These are phyloP conservation scores for Chloris gayana DNA, from an alignment of 176 grass and related monocot species.

Conservation along the genomic window DNA sequence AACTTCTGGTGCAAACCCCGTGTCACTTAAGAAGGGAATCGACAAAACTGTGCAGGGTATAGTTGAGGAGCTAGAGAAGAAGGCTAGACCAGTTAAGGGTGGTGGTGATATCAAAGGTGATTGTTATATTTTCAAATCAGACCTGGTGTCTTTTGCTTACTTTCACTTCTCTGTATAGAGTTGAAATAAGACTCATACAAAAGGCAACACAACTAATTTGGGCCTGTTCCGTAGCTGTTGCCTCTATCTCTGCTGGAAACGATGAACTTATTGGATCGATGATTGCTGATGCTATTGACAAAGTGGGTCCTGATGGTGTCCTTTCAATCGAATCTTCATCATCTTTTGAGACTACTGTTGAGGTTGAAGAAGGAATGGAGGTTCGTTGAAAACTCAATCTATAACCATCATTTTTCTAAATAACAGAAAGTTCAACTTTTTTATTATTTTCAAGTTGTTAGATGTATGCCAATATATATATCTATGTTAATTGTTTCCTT, in stretches of 20 bases:
- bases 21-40: conserved; percentile 91
- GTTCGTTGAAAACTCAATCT: conserved; percentile 42
- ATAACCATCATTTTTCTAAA: background rate
- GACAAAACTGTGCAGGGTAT: conserved; percentile 86
- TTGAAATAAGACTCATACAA: conserved; percentile 9
- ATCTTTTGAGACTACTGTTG: conserved; percentile 90
- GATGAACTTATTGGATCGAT: conserved; percentile 83
- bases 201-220: conserved; percentile 29
- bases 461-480: background rate
- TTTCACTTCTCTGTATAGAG: background rate
- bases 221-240: conserved; percentile 62
- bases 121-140: background rate
- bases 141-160: background rate
- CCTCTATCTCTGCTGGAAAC: conserved; percentile 85
- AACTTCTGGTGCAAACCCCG: conserved; percentile 86
- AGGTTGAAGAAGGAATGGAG: conserved; percentile 99
- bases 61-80: conserved; percentile 80
- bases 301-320: conserved; percentile 89
- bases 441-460: conserved; percentile 7
- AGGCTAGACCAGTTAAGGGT: conserved; percentile 78
- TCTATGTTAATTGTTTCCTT: background rate
- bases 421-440: background rate
- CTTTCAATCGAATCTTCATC: conserved; percentile 94
- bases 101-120: conserved; percentile 80
- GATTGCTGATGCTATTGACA: conserved; percentile 95